A percentile compares a stretch with the other conserved stretches of the same genome.
Conservation (phyloP, 2,329 filamentous ascomycete genomes). For the Botrytis aclada region DNA sequence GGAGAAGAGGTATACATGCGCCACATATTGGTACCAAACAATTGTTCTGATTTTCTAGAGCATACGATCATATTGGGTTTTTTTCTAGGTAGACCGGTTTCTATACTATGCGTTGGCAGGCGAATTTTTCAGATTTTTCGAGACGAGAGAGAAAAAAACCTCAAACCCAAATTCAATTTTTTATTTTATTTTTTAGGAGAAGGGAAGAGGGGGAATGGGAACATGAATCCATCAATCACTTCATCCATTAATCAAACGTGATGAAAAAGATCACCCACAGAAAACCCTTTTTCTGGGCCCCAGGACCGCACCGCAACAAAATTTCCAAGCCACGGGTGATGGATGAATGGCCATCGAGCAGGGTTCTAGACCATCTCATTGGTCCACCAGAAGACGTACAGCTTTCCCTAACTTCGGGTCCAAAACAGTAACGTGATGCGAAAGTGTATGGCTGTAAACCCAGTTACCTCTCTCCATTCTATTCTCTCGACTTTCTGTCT, state of each 20-base stretch:
- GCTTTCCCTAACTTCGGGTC: constrained; percentile 27
- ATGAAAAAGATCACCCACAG: not conserved
- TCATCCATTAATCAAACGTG: not conserved
- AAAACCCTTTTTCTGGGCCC: constrained; percentile 16
- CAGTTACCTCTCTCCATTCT: not conserved
- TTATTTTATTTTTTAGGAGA: not conserved
- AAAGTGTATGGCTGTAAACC: constrained; percentile 32
- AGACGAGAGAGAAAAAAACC: no score
- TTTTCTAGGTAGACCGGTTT: not conserved
- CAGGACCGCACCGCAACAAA: not conserved
- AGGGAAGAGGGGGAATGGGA: not conserved
- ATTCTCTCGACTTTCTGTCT: not conserved
- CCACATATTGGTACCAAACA: not conserved
- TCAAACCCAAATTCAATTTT: no score
- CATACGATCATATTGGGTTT: constrained; percentile 1
- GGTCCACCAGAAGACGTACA: constrained; percentile 21
- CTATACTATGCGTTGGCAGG: constrained; percentile 18
- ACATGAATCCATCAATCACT: not conserved
- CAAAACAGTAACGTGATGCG: constrained; percentile 34
- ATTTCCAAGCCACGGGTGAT: constrained; percentile 9
- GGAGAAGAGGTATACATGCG: not conserved
- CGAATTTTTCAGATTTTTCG: constrained; percentile 4
- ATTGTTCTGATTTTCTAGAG: not conserved
- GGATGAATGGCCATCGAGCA: constrained; percentile 16
- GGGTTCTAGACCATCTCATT: constrained; percentile 32